Conservation (phyloP, 2,329 filamentous ascomycete genomes). For the Zarea fungicola region DNA sequence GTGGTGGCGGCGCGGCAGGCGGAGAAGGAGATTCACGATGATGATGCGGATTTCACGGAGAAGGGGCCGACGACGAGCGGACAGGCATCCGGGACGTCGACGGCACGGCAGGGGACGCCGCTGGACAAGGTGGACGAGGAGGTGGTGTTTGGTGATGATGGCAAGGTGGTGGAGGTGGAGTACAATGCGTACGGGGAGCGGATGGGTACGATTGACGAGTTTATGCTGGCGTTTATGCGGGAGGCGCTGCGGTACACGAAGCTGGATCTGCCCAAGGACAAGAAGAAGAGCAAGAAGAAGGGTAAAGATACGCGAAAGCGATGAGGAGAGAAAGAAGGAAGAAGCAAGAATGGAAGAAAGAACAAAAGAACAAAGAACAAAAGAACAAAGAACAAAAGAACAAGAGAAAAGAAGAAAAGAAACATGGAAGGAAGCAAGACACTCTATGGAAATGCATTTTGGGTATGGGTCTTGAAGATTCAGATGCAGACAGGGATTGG, state of each 20-base stretch:
- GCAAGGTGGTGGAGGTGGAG: constrained; percentile 39
- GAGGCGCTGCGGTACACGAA: constrained; percentile 54
- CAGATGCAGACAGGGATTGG: too few species aligned
- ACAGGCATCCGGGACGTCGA: constrained; percentile 44
- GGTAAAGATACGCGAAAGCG: constrained; percentile 53
- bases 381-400: too few species aligned
- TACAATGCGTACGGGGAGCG: constrained; percentile 54
- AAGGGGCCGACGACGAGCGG: constrained; percentile 46
- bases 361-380: too few species aligned
- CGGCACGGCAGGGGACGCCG: constrained; percentile 48
- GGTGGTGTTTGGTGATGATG: constrained; percentile 27
- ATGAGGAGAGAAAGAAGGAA: constrained; percentile 20
- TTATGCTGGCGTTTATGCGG: constrained; percentile 66
- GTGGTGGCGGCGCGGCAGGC: constrained; percentile 81
- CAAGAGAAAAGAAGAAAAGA: too few species aligned
- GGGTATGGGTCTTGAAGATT: too few species aligned
- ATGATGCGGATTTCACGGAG: constrained; percentile 80
- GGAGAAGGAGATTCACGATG: constrained; percentile 81
- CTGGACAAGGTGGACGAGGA: constrained; percentile 30
- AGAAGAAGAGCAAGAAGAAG: constrained; percentile 56
- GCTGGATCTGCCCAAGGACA: constrained; percentile 59
- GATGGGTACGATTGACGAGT: constrained; percentile 65
- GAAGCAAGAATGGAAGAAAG: too few species aligned
- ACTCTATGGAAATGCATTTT: too few species aligned
- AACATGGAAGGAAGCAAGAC: too few species aligned